Conservation (phyloP, 2,329 filamentous ascomycete genomes). For the Alternaria hordeiaustralica region DNA sequence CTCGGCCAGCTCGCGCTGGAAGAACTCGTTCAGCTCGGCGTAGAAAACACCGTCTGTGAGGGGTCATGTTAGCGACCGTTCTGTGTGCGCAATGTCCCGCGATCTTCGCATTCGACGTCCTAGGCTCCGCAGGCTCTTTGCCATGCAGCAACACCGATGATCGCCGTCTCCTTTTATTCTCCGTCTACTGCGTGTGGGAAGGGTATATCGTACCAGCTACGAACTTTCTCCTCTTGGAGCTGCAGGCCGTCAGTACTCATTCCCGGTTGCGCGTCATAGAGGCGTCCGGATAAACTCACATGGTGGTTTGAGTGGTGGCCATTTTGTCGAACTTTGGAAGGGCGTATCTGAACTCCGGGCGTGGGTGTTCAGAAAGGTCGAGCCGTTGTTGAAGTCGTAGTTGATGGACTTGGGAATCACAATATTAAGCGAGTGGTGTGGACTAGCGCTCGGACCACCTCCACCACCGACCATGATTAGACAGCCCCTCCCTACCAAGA, state of each 20-base stretch:
- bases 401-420: slow-evolving; percentile 14
- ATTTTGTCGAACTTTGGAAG: slow-evolving; percentile 47
- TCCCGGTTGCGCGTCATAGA: slow-evolving; percentile 5
- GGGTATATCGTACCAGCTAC: slow-evolving; percentile 54
- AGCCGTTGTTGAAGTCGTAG: slow-evolving; percentile 39
- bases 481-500: not conserved
- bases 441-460: slow-evolving; percentile 13
- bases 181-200: slow-evolving; percentile 14
- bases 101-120: slow-evolving; percentile 1
- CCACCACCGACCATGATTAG: slow-evolving; percentile 8
- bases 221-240: slow-evolving; percentile 85
- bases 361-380: slow-evolving; percentile 41
- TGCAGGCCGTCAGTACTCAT: slow-evolving; percentile 51
- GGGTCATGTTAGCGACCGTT: slow-evolving; percentile 31
- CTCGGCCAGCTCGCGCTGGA: slow-evolving; percentile 99
- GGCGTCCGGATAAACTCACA: slow-evolving; percentile 40
- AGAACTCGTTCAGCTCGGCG: slow-evolving; percentile 99
- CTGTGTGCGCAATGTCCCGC: slow-evolving; percentile 23
- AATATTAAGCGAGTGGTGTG: slow-evolving; percentile 24
- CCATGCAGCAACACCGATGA: not conserved
- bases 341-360: slow-evolving; percentile 44
- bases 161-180: slow-evolving; percentile 1
- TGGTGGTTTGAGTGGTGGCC: slow-evolving; percentile 51
- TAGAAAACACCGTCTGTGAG: slow-evolving; percentile 94
- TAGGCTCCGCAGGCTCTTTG: not conserved